Evolutionary conservation across 148 eudicot genomes (phyloP).

Genomic region (Rhododendron mucronatum): DNA sequence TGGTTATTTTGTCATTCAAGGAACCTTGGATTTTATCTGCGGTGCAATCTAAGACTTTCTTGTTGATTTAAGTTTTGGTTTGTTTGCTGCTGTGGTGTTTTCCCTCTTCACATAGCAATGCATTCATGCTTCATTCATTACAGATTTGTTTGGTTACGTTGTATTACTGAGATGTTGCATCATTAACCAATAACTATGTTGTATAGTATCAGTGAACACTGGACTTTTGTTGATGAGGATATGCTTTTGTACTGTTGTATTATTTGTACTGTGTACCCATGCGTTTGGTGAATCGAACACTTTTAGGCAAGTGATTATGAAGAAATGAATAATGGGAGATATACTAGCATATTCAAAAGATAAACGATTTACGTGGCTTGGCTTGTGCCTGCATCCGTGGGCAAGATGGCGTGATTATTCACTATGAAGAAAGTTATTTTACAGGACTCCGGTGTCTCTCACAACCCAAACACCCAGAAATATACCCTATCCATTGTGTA

Average conservation of each 20-base stretch:
- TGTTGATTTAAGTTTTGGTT: neutral
- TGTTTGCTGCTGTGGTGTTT: neutral
- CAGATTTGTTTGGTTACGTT: neutral
- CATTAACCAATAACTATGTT: neutral
- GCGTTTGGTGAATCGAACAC: neutral
- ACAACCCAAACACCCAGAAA: neutral
- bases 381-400: neutral
- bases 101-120: neutral
- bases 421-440: neutral
- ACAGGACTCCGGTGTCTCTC: neutral
- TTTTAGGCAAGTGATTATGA: neutral
- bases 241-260: neutral
- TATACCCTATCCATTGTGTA: neutral
- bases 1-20: neutral
- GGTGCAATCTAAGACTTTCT: neutral
- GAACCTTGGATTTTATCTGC: neutral
- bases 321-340: neutral
- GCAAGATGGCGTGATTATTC: neutral
- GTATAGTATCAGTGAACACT: neutral
- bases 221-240: neutral
- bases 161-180: neutral
- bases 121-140: neutral
- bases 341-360: neutral
- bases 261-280: neutral
- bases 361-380: neutral